Evolutionary conservation across 148 eudicot genomes (phyloP).

Genomic region (Fagopyrum tataricum): DNA sequence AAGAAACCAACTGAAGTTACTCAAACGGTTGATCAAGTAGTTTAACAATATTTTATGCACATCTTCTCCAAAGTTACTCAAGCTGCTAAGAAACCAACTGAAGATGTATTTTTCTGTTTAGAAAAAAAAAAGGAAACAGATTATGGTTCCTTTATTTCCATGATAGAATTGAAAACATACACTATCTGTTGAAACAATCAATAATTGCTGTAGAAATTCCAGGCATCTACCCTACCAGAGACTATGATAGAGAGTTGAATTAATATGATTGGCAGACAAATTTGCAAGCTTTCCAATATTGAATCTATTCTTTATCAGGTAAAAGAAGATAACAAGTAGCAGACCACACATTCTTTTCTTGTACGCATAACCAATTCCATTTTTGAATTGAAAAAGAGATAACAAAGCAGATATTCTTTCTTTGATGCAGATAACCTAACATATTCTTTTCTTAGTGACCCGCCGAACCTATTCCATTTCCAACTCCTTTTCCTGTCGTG

Average conservation of each 20-base stretch:
- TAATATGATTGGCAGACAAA: neutral
- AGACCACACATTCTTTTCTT: conserved; percentile 1
- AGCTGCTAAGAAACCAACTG: neutral
- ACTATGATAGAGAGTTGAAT: neutral
- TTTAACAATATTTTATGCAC: neutral
- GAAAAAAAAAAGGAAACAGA: neutral
- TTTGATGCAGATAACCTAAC: conserved; percentile 9
- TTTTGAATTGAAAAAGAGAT: neutral
- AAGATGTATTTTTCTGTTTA: neutral
- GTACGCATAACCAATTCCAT: conserved; percentile 3
- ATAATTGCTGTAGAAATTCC: neutral
- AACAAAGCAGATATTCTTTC: conserved; percentile 1
- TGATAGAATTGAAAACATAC: neutral
- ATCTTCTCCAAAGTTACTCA: neutral
- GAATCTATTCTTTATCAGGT: conserved; percentile 10
- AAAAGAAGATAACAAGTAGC: neutral
- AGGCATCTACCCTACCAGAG: conserved; percentile 1
- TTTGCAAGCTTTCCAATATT: neutral
- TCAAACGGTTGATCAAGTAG: neutral
- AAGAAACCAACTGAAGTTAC: too few relatives aligned
- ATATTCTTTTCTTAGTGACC: neutral
- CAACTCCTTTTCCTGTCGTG: neutral
- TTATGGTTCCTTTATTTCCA: neutral
- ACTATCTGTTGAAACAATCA: neutral
- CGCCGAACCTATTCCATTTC: neutral